Conservation (phyloP, 768 basidiomycete genomes). For the Leccinum uliginosum region DNA sequence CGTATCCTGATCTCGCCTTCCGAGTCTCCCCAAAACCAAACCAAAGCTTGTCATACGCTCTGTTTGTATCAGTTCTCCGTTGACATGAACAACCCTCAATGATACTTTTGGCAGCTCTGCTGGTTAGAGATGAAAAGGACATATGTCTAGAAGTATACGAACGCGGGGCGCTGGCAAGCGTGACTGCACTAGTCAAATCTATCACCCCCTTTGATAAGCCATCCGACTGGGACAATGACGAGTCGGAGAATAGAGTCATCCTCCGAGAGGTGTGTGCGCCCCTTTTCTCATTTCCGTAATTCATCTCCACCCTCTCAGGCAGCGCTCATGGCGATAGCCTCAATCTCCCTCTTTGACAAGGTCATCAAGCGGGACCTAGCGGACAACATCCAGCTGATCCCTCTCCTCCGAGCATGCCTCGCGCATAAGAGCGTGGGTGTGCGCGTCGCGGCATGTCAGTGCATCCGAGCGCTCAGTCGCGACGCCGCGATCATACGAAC, state of each 20-base stretch:
- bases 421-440: slow-evolving; percentile 65
- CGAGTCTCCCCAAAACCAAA: slow-evolving; percentile 42
- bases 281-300: background rate
- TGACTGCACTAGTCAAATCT: slow-evolving; percentile 47
- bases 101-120: slow-evolving; percentile 39
- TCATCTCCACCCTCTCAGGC: slow-evolving; percentile 41
- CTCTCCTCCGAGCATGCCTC: slow-evolving; percentile 51
- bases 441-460: slow-evolving; percentile 84
- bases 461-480: slow-evolving; percentile 73
- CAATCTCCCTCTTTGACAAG: slow-evolving; percentile 68
- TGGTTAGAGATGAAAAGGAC: slow-evolving; percentile 66
- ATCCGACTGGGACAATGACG: slow-evolving; percentile 63
- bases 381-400: slow-evolving; percentile 52
- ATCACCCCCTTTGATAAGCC: slow-evolving; percentile 48
- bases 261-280: slow-evolving; percentile 56
- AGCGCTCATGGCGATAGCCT: slow-evolving; percentile 66
- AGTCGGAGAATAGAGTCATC: slow-evolving; percentile 50
- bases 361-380: slow-evolving; percentile 68
- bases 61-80: slow-evolving; percentile 41
- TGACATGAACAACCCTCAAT: background rate
- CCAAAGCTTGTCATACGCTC: slow-evolving; percentile 72
- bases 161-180: slow-evolving; percentile 56
- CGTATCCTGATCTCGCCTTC: slow-evolving; percentile 46
- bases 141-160: slow-evolving; percentile 68
- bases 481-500: slow-evolving; percentile 79